A percentile compares a stretch with the other conserved stretches of the same genome.
Conservation (phyloP, 129 eudicot species). For the Daucus carota region DNA sequence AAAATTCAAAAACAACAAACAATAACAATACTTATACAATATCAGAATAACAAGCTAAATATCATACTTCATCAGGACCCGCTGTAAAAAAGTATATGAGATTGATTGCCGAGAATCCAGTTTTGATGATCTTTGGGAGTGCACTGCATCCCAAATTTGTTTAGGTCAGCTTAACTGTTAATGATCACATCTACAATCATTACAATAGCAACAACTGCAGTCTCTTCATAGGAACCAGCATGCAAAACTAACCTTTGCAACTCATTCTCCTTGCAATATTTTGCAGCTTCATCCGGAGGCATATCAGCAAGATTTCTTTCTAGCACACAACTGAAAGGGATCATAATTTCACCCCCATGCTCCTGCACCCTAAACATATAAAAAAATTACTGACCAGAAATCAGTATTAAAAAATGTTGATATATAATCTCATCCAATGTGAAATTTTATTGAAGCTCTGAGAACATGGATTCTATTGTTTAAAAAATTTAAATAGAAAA, state of each 20-base stretch:
- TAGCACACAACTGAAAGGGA: conserved; percentile 85
- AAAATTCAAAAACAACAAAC: background rate
- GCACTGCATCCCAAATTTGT: conserved; percentile 43
- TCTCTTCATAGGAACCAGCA: background rate
- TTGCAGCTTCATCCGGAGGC: conserved; percentile 78
- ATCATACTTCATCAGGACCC: conserved; percentile 83
- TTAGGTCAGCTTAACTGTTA: conserved; percentile 1
- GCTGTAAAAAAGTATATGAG: conserved; percentile 95
- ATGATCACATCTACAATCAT: background rate
- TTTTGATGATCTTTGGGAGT: conserved; percentile 91
- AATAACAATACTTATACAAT: background rate
- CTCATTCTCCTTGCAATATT: conserved; percentile 87
- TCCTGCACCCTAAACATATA: conserved; percentile 77
- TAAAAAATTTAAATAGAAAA: background rate
- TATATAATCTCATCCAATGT: background rate
- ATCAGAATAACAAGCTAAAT: background rate
- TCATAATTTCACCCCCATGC: conserved; percentile 89
- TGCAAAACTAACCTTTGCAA: conserved; percentile 46
- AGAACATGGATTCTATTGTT: background rate
- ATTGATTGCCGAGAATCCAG: conserved; percentile 93
- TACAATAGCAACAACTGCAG: background rate
- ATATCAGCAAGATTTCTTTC: conserved; percentile 91
- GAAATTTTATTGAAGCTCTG: background rate
- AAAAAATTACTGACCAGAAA: background rate
- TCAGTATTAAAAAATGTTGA: background rate